Evolutionary conservation across 129 eudicot species (phyloP).

Genomic region (Escallonia rubra): DNA sequence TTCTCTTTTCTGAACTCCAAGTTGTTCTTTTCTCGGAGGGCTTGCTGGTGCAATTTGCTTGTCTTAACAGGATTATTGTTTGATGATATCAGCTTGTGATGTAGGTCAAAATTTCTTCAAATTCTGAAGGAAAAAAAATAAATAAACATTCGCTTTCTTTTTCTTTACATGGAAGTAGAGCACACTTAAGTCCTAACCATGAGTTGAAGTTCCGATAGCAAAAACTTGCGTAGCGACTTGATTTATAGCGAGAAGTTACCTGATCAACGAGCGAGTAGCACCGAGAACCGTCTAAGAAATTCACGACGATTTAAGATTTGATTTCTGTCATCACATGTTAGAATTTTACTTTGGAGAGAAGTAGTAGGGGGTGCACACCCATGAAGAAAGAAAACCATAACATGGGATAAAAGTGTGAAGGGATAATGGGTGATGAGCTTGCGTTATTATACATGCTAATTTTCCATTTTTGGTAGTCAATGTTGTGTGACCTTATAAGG

Average conservation of each 20-base stretch:
- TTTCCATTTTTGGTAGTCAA: constrained; percentile 48
- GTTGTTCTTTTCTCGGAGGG: neutral
- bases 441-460: constrained; percentile 9
- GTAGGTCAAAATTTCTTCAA: too few species aligned
- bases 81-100: constrained; percentile 4
- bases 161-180: too few species aligned
- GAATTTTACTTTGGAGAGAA: neutral
- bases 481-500: constrained; percentile 30
- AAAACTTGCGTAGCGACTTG: too few species aligned
- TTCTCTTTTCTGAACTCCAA: neutral
- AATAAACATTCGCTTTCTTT: too few species aligned
- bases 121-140: too few species aligned
- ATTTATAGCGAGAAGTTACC: too few species aligned
- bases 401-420: neutral
- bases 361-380: neutral
- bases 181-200: neutral
- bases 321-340: too few species aligned
- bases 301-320: too few species aligned
- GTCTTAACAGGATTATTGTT: constrained; percentile 7
- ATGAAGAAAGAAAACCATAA: neutral
- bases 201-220: neutral
- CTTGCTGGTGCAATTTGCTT: neutral
- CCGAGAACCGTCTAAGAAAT: too few species aligned
- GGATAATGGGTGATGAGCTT: constrained; percentile 8
- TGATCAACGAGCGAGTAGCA: too few species aligned